Evolutionary conservation across 1,284 basidiomycete genomes (phyloP), one percentile per base, ranked within the genome.

Genomic region (Sanghuangporus sanghuang): DNA sequence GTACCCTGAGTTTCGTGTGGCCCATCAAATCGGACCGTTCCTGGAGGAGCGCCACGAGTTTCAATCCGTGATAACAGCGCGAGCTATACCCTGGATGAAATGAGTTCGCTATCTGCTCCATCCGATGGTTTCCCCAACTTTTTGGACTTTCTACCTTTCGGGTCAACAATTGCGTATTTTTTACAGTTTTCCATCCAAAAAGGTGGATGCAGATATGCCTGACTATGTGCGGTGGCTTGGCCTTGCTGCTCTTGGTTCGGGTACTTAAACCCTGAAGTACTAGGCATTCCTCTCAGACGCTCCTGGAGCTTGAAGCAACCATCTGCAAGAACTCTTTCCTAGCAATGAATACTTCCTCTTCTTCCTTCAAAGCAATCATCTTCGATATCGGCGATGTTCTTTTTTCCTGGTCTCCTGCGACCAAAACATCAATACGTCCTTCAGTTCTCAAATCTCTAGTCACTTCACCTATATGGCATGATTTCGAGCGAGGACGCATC

Each of bases 401-500:
- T 50, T 84, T 85, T 70, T 76, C 75, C 36, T 85, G 83, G 83
- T 82, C 81, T 4, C 68, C 81, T 2, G 67, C 77, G 12, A 81
- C 81, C 0, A 76, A 76, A 61, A 81, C 80, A 2, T 71, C 71
- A 57, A 78, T 85, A 59, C 75, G 81, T 3, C 72, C 80, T 1
- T 75, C 72, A 55, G 74, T 71, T 0, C 74, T 85, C 23, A 77
- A 75, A 36, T 70, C 69, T 42, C 81, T 85, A 63, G 73, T 84
- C 48, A 73, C 76, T n/a, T 80, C 78, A 4, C 72, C 78, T 7
- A 80, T 75, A 21, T 85, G 85, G 83, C 79, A 76, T 65, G 79
- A 82, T 32, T 85, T 85, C 66, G 84, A 86, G 69, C 74, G 80
- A 9, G 83, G 82, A 0, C 75, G 71, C 11, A 71, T 84, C n/a